Conservation (phyloP, 2,329 filamentous ascomycete genomes). For the Microsporum canis region DNA sequence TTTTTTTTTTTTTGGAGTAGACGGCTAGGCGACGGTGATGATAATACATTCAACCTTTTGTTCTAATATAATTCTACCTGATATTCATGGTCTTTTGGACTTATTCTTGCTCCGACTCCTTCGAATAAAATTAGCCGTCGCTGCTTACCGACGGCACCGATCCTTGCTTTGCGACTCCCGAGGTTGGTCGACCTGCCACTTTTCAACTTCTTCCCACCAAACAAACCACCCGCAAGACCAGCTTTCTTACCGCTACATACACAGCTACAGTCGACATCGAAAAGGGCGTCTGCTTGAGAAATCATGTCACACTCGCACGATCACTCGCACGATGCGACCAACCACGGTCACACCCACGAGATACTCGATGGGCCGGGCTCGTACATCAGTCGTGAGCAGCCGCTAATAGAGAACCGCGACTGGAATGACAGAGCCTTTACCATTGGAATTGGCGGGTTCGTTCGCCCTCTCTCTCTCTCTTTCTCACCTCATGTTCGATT, state of each 20-base stretch:
- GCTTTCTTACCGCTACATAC: too few species aligned
- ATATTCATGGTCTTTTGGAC: not conserved
- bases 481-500: not conserved
- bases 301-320: constrained; percentile 22
- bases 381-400: constrained; percentile 83
- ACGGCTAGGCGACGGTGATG: not conserved
- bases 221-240: too few species aligned
- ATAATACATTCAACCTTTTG: not conserved
- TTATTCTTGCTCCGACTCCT: not conserved
- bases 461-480: constrained; percentile 9
- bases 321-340: constrained; percentile 51
- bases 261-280: not conserved
- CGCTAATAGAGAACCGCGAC: constrained; percentile 73
- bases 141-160: not conserved
- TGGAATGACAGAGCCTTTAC: constrained; percentile 89
- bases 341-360: constrained; percentile 89
- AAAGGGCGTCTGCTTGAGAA: not conserved
- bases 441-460: constrained; percentile 92
- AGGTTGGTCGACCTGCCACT: not conserved
- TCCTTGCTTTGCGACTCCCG: not conserved
- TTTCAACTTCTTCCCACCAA: not conserved
- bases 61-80: not conserved
- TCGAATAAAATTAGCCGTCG: not conserved
- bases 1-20: not conserved
- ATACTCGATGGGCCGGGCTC: constrained; percentile 89